A percentile compares a stretch with the other conserved stretches of the same genome.
These are phyloP conservation scores for Leccinum truebloodii DNA, from an alignment of 768 basidiomycete species.

Conservation along the genomic window DNA sequence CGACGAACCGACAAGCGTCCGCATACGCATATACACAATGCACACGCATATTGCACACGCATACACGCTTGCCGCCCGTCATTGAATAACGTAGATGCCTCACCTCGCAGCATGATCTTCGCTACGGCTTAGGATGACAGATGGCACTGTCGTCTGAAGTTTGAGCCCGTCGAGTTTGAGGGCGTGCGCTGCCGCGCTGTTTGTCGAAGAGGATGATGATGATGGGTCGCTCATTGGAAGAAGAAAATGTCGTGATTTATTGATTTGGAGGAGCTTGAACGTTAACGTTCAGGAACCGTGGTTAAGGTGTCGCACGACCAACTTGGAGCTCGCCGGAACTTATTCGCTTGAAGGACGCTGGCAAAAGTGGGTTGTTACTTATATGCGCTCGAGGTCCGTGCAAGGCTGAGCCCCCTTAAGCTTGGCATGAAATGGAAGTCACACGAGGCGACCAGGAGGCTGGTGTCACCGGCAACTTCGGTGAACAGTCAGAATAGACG, in stretches of 20 bases:
- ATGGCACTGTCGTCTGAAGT: neutral
- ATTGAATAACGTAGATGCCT: neutral
- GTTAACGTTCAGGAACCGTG: neutral
- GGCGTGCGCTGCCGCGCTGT: neutral
- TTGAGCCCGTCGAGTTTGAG: neutral
- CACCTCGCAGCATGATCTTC: neutral
- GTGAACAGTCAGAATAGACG: neutral
- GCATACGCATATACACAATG: no score
- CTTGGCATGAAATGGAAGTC: neutral
- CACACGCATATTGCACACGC: no score
- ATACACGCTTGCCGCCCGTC: no score
- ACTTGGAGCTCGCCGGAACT: neutral
- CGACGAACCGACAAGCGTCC: neutral
- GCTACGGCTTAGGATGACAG: neutral
- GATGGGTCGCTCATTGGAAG: neutral
- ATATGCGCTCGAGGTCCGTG: neutral
- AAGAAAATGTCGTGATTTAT: neutral
- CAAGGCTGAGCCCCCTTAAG: neutral
- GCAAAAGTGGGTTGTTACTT: neutral
- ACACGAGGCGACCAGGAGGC: conserved; percentile 14
- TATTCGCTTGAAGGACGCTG: neutral
- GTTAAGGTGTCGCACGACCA: neutral
- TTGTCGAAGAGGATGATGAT: neutral
- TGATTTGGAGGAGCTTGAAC: neutral
- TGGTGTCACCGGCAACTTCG: conserved; percentile 1